Percentiles rank a stretch among this genome's conserved stretches.
Conservation (phyloP, 495 filamentous ascomycete species). For the Pyronema omphalodes region DNA sequence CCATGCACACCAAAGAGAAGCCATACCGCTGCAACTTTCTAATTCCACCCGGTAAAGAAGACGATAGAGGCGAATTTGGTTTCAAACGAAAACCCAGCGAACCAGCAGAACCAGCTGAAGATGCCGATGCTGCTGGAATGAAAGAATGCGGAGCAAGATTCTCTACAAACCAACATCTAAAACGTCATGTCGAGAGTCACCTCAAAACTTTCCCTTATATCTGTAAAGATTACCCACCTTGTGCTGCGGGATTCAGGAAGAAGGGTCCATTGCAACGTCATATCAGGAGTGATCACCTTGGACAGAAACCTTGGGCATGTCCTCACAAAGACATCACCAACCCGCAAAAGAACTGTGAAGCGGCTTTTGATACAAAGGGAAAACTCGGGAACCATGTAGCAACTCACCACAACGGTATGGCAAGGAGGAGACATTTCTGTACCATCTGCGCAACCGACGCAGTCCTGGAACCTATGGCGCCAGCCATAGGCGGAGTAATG, state of each 20-base stretch:
- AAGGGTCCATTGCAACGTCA: conserved; percentile 73
- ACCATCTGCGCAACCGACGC: conserved; percentile 22
- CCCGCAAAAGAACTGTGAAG: conserved; percentile 36
- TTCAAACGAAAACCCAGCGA: conserved; percentile 18
- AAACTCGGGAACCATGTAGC: conserved; percentile 53
- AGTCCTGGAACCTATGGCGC: not conserved
- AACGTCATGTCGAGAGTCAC: conserved; percentile 28
- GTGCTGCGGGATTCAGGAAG: conserved; percentile 67
- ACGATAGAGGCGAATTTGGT: conserved; percentile 16
- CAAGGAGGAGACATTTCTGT: conserved; percentile 42
- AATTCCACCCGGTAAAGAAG: conserved; percentile 13
- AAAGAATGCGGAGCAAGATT: conserved; percentile 20
- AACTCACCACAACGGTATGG: conserved; percentile 37
- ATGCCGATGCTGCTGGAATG: not conserved
- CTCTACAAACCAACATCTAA: conserved; percentile 21
- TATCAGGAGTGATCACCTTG: conserved; percentile 51
- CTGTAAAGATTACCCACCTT: conserved; percentile 58
- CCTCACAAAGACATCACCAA: conserved; percentile 36
- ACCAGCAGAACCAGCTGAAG: not conserved
- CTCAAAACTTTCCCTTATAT: conserved; percentile 18
- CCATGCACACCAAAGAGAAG: conserved; percentile 17
- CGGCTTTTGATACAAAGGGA: conserved; percentile 50
- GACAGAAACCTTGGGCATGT: conserved; percentile 50
- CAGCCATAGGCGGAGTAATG: not conserved
- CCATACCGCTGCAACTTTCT: conserved; percentile 15